phyloP scores from a whole-genome alignment of 176 grass and related monocot species.

The Triticum dicoccoides region DNA sequence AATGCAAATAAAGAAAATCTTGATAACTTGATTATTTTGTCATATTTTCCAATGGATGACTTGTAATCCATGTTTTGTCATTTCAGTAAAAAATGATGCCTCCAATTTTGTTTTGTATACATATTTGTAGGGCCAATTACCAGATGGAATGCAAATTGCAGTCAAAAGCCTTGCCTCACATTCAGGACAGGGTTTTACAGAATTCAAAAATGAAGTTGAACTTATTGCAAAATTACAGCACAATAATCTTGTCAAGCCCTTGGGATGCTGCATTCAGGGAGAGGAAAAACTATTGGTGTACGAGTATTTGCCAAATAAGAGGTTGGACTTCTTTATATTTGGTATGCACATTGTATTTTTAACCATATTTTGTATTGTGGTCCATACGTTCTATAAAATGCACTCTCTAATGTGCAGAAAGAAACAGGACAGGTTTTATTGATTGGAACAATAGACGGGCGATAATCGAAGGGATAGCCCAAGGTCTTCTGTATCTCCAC shows the following conservation, averaged over 20 bases:
- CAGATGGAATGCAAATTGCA: background rate
- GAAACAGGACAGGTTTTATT: background rate
- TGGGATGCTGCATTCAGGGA: conserved; percentile 20
- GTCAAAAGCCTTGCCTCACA: conserved; percentile 25
- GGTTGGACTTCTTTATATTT: conserved; percentile 31
- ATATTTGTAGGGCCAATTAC: conserved; percentile 22
- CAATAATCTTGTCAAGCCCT: conserved; percentile 2
- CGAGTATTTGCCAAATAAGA: conserved; percentile 31
- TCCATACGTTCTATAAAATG: background rate
- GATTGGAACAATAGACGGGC: background rate
- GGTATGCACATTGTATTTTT: background rate
- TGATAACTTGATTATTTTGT: too few species aligned
- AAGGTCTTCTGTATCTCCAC: conserved; percentile 41
- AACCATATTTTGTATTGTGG: background rate
- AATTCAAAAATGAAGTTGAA: conserved; percentile 31
- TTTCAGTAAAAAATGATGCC: background rate
- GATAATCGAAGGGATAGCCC: conserved; percentile 30
- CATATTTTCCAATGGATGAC: too few species aligned
- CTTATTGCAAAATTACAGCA: conserved; percentile 31
- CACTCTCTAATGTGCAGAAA: background rate
- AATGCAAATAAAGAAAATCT: too few species aligned
- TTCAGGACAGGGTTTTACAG: conserved; percentile 15
- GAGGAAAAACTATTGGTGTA: conserved; percentile 30
- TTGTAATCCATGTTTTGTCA: background rate
- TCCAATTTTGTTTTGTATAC: background rate